Evolutionary conservation across 129 eudicot genomes (phyloP), one percentile per base, ranked within the genome.

Genomic region (Glebionis coronaria): DNA sequence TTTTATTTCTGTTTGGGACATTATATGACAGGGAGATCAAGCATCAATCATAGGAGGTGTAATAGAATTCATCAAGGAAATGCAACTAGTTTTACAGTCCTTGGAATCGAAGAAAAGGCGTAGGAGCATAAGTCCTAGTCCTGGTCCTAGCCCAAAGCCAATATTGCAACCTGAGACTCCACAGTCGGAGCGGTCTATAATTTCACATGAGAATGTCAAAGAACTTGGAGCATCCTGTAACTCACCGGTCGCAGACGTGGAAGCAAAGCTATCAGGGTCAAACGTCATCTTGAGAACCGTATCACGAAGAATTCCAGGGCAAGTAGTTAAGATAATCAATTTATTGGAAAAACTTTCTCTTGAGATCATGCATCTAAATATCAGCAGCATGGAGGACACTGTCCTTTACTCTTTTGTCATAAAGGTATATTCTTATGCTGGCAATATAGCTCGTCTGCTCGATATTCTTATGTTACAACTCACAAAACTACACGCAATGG

Each of bases 21-120:
- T 58, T 44, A 63, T 27, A 56, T 63, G 51, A 18, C 74, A 94
- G 99, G 92, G 99, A 45, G 99, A 94, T 70, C 99, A 94, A 84
- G 99, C 99, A 75, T 94, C 99, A 0, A 89, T 94, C 28, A 89
- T 94, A 66, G 97, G 97, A 5, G 99, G 99, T 44, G 99, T 86
- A 29, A 85, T 94, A 42, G 99, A 94, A 44, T 89, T 94, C 87
- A 84, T 94, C 79, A 94, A 94, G 88, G 99, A 94, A 77, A 73
- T 94, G 81, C 99, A 94, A 80, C 90, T 79, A 69, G 90, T 94
- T 23, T 65, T 84, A 51, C 82, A 82, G 58, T 82, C 97, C n/a
- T 52, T 94, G 65, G 99, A 94, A 80, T 85, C 99, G 0, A 90
- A 94, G 76, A 94, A 94, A 67, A 58, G 90, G 63, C 81, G 97